phyloP scores from a whole-genome alignment of 2,329 filamentous ascomycete genomes.

The Aspergillus eucalypticola region DNA sequence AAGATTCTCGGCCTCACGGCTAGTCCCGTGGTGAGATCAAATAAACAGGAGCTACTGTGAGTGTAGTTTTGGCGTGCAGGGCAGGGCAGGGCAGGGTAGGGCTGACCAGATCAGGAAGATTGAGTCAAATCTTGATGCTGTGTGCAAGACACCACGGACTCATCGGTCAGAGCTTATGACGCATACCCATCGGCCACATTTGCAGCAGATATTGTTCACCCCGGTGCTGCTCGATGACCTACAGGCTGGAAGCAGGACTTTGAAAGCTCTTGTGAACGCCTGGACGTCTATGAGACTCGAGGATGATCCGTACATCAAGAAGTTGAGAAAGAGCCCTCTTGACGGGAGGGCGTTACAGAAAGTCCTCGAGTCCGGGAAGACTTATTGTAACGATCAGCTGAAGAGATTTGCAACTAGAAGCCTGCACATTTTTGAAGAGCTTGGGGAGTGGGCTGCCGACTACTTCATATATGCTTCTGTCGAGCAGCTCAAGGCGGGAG shows the following conservation, averaged over 20 bases:
- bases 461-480: slow-evolving; percentile 61
- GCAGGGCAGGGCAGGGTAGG: not conserved
- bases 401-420: slow-evolving; percentile 55
- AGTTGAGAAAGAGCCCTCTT: slow-evolving; percentile 46
- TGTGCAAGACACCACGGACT: slow-evolving; percentile 66
- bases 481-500: slow-evolving; percentile 30
- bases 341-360: slow-evolving; percentile 32
- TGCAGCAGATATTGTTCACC: slow-evolving; percentile 27
- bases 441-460: slow-evolving; percentile 70
- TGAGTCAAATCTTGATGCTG: slow-evolving; percentile 69
- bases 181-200: slow-evolving; percentile 65
- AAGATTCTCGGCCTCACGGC: slow-evolving; percentile 77
- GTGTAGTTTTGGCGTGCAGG: slow-evolving; percentile 5
- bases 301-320: slow-evolving; percentile 62
- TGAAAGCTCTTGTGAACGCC: slow-evolving; percentile 49
- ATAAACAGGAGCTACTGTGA: slow-evolving; percentile 56
- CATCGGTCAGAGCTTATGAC: slow-evolving; percentile 70
- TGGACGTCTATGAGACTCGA: slow-evolving; percentile 54
- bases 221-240: slow-evolving; percentile 1
- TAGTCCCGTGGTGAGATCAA: slow-evolving; percentile 69
- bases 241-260: slow-evolving; percentile 24
- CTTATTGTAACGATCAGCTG: slow-evolving; percentile 56
- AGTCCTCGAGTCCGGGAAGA: slow-evolving; percentile 33
- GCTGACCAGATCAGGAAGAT: slow-evolving; percentile 47
- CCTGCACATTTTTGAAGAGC: slow-evolving; percentile 53